Evolutionary conservation across 169 alveolate species (phyloP).

Genomic region (Plasmodium billcollinsi): DNA sequence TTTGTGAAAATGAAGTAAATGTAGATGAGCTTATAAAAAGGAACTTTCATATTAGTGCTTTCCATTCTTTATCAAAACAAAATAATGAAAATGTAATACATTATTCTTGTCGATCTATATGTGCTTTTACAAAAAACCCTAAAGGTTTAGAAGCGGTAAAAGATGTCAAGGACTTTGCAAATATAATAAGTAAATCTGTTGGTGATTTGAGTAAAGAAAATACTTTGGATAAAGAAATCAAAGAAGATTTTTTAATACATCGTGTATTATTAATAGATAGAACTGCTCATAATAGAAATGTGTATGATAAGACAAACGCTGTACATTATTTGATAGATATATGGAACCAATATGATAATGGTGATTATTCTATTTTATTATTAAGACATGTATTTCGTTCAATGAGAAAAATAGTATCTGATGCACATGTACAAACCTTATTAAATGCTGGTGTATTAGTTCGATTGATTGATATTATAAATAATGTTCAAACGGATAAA

Average conservation of each 20-base stretch:
- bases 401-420: conserved; percentile 88
- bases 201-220: conserved; percentile 39
- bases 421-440: conserved; percentile 86
- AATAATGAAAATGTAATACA: conserved; percentile 56
- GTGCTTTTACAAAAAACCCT: conserved; percentile 60
- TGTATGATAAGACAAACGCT: conserved; percentile 85
- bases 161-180: conserved; percentile 54
- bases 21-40: conserved; percentile 41
- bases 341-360: conserved; percentile 89
- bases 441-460: conserved; percentile 84
- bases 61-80: conserved; percentile 37
- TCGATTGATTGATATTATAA: conserved; percentile 76
- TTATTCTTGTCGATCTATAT: conserved; percentile 73
- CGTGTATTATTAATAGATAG: conserved; percentile 86
- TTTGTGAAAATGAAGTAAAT: conserved; percentile 61
- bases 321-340: conserved; percentile 82
- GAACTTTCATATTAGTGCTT: conserved; percentile 45
- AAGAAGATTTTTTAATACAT: conserved; percentile 81
- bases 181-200: conserved; percentile 68
- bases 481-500: conserved; percentile 79
- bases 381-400: conserved; percentile 90
- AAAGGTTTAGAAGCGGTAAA: conserved; percentile 36
- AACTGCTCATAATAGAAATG: conserved; percentile 87
- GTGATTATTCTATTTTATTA: conserved; percentile 79
- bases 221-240: conserved; percentile 50